Evolutionary conservation across 2,329 filamentous ascomycete genomes (phyloP), one percentile per base, ranked within the genome.

Genomic region (Alternaria infectoria): DNA sequence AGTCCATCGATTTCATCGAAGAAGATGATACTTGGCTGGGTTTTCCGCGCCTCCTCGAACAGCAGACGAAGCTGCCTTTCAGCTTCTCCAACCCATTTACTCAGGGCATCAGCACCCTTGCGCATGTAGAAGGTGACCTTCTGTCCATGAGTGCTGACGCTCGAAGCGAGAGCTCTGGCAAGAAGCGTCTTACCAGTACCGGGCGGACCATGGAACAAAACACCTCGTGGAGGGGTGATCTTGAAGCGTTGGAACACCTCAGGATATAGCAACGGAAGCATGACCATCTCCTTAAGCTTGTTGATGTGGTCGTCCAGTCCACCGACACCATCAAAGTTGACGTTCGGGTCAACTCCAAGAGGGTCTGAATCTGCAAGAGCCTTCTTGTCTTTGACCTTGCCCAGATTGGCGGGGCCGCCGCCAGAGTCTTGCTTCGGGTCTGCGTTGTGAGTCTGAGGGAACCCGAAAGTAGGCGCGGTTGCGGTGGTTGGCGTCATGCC

Each of bases 121-220:
- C 96, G 91, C 96, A 99, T 99, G 81, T 98, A 99, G 74, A 99
- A 99, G 0, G 94, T 98, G 67, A 99, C 96, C 79, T 98, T 98
- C 69, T 91, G 90, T 21, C 95, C 95, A 54, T 95, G 91, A 12
- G 91, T 89, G 67, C 93, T 94, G 62, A 97, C 91, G 65, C 92
- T 96, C 59, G 96, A 96, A 54, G 96, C 94, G 50, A 99, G 85
- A 45, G 96, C 96, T 74, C 96, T 89, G 56, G 96, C 96, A 64
- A 99, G 87, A n/a, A 99, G 85, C 12, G 96, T 99, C 83, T 97
- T 99, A 86, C 96, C 96, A 15, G 96, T 99, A 79, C 96, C 96
- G 6, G 96, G 96, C 57, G 96, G 96, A 32, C 96, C 96, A 77
- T 99, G 96, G 81, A 99, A 99, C 63, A 99, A 82, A 3, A 99